These are phyloP conservation scores for Mycena polygramma DNA, from an alignment of 768 basidiomycete genomes.

Conservation along the genomic window DNA sequence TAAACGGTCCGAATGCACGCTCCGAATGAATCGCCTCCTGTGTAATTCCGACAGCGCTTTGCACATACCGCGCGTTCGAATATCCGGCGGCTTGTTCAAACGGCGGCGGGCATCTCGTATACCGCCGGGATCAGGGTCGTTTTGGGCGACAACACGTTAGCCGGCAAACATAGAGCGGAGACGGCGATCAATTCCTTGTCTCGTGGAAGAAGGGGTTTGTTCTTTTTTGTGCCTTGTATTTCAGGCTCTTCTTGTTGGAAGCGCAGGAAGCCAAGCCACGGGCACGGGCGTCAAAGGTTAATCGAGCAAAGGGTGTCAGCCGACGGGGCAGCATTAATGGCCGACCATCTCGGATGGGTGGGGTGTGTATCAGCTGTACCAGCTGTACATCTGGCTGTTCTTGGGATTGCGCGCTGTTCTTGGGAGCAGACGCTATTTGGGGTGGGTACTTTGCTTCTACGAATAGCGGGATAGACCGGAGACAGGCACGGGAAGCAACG, in stretches of 20 bases:
- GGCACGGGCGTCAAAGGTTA: slow-evolving; percentile 1
- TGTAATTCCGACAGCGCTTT: neutral
- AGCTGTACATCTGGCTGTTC: too few relatives aligned
- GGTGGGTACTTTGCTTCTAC: neutral
- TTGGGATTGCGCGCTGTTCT: too few relatives aligned
- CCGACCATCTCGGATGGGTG: slow-evolving; percentile 7
- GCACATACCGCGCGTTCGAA: neutral
- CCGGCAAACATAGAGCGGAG: slow-evolving; percentile 1
- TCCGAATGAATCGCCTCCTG: slow-evolving; percentile 2
- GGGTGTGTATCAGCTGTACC: too few relatives aligned
- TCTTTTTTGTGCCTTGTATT: neutral
- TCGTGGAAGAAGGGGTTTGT: neutral
- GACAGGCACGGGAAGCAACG: slow-evolving; percentile 15
- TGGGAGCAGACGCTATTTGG: too few relatives aligned
- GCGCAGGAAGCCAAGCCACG: neutral
- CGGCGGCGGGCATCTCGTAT: slow-evolving; percentile 1
- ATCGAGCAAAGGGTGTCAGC: neutral
- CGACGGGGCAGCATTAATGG: slow-evolving; percentile 16
- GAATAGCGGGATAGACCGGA: neutral
- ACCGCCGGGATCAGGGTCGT: neutral
- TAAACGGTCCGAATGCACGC: neutral
- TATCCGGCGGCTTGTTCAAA: neutral
- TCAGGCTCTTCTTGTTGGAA: neutral
- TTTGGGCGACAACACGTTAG: neutral
- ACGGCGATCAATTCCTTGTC: slow-evolving; percentile 8